These are phyloP conservation scores for Gymnopilus junonius DNA, from an alignment of 768 basidiomycete genomes.

Conservation along the genomic window DNA sequence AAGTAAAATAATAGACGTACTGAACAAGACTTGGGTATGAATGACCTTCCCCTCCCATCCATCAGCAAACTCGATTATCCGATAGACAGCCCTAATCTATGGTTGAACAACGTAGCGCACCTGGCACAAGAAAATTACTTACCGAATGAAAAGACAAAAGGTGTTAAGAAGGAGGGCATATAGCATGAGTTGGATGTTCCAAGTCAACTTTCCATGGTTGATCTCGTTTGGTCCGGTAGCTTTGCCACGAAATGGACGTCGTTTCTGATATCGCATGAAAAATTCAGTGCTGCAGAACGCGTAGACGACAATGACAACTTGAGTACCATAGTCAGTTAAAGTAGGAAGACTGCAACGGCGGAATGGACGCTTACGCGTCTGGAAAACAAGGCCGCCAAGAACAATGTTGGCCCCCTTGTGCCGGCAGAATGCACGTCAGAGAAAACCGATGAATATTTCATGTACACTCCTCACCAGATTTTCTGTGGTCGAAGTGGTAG, in stretches of 20 bases:
- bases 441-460: background rate
- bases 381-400: constrained; percentile 56
- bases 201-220: constrained; percentile 13
- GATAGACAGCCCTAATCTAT: constrained; percentile 47
- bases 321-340: background rate
- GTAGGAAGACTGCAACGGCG: background rate
- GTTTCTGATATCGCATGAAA: constrained; percentile 40
- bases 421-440: background rate
- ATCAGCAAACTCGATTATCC: constrained; percentile 50
- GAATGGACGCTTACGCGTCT: constrained; percentile 32
- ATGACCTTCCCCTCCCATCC: constrained; percentile 59
- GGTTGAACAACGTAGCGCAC: background rate
- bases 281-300: constrained; percentile 49
- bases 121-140: constrained; percentile 10
- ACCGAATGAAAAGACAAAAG: constrained; percentile 57
- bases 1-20: constrained; percentile 30
- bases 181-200: constrained; percentile 34
- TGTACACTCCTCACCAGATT: background rate
- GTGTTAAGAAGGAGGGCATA: constrained; percentile 39
- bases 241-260: constrained; percentile 36
- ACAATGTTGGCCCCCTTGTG: constrained; percentile 52
- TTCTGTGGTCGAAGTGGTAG: constrained; percentile 12
- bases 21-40: constrained; percentile 50
- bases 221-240: background rate
- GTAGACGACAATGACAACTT: constrained; percentile 43